These are phyloP conservation scores for Hemileia vastatrix DNA, from an alignment of 1,284 basidiomycete genomes.

Conservation along the genomic window DNA sequence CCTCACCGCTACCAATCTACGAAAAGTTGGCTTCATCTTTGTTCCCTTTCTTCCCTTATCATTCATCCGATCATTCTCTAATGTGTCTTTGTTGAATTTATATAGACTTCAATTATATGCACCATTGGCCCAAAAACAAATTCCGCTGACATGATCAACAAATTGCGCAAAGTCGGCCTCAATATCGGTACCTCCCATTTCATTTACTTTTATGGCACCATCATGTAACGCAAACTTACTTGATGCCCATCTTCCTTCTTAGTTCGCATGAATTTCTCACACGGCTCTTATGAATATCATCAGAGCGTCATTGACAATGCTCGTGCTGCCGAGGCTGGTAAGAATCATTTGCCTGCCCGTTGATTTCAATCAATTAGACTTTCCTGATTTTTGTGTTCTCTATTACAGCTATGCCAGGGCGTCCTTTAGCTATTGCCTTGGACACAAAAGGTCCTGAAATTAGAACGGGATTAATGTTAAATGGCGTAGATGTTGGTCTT, in stretches of 20 bases:
- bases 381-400: neutral
- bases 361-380: constrained; percentile 48
- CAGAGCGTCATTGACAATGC: constrained; percentile 96
- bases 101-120: constrained; percentile 85
- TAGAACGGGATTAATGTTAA: constrained; percentile 86
- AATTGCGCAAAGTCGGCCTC: constrained; percentile 76
- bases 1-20: constrained; percentile 14
- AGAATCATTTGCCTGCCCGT: constrained; percentile 46
- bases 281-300: constrained; percentile 93
- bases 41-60: neutral
- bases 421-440: constrained; percentile 92
- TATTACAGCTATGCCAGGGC: constrained; percentile 50
- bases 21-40: neutral
- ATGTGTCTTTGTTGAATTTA: constrained; percentile 15
- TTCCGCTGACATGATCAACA: constrained; percentile 68
- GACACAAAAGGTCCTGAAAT: constrained; percentile 99
- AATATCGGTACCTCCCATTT: constrained; percentile 69
- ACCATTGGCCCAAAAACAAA: constrained; percentile 95
- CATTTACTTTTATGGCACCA: neutral
- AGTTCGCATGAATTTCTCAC: constrained; percentile 97
- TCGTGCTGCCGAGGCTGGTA: constrained; percentile 67
- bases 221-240: neutral
- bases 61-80: neutral
- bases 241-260: neutral
- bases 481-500: constrained; percentile 67